Evolutionary conservation across 2,329 filamentous ascomycete species (phyloP).

Genomic region (Laburnicola sp.): DNA sequence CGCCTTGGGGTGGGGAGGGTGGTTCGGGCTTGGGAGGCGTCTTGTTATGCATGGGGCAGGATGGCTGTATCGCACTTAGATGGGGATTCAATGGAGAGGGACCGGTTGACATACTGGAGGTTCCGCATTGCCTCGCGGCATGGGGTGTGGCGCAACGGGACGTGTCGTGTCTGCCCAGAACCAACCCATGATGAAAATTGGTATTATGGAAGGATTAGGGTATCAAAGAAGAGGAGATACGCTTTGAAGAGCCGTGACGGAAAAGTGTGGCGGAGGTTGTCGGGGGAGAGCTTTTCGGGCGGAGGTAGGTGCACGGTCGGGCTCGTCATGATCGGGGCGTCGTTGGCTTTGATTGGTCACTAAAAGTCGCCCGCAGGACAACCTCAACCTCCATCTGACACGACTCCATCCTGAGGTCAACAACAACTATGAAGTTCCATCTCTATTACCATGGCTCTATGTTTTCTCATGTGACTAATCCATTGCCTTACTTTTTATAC

Average conservation of each 20-base stretch:
- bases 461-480: too few relatives aligned
- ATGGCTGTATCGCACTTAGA: constrained; percentile 54
- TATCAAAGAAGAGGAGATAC: constrained; percentile 12
- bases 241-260: constrained; percentile 14
- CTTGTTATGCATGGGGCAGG: constrained; percentile 69
- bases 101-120: constrained; percentile 56
- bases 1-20: constrained; percentile 47
- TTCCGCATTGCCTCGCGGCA: constrained; percentile 52
- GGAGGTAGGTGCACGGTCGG: constrained; percentile 32
- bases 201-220: constrained; percentile 13
- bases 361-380: not conserved
- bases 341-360: constrained; percentile 35
- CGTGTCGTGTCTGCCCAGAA: constrained; percentile 66
- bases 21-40: constrained; percentile 32
- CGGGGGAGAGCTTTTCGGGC: constrained; percentile 39
- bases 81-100: constrained; percentile 16
- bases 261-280: constrained; percentile 38
- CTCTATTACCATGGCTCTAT: too few relatives aligned
- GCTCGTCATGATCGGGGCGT: constrained; percentile 31
- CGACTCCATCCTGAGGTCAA: too few relatives aligned
- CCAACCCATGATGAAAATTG: constrained; percentile 62
- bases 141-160: constrained; percentile 52
- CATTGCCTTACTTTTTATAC: too few relatives aligned
- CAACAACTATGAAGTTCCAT: too few relatives aligned
- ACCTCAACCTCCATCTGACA: too few relatives aligned